Conservation (phyloP, 108 stramenopile species). For the Conticribra guillardii region DNA sequence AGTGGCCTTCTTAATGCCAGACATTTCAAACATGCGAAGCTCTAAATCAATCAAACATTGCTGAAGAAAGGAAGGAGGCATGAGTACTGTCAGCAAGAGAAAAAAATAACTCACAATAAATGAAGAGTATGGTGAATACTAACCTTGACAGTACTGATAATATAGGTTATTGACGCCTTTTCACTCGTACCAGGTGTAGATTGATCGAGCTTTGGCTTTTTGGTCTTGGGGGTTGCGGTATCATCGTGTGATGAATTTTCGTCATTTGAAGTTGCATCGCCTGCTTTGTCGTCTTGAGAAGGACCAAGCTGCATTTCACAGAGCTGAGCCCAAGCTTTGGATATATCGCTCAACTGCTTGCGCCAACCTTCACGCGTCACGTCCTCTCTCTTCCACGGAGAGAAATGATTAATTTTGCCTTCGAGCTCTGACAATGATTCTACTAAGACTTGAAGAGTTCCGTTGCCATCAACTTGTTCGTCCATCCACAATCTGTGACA, state of each 20-base stretch:
- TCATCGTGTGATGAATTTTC: too few species aligned
- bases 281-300: conserved; percentile 17
- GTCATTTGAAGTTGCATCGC: conserved; percentile 16
- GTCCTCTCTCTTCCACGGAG: conserved; percentile 59
- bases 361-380: conserved; percentile 62
- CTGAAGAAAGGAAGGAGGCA: conserved; percentile 1
- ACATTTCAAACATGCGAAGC: conserved; percentile 48
- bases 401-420: conserved; percentile 61
- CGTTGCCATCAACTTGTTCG: conserved; percentile 46
- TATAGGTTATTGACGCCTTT: neutral
- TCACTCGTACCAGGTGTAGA: neutral
- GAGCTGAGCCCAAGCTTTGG: conserved; percentile 61
- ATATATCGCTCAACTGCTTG: conserved; percentile 55
- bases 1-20: conserved; percentile 65
- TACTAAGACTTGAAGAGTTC: conserved; percentile 64
- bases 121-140: conserved; percentile 16
- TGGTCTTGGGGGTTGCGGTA: conserved; percentile 1
- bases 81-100: neutral
- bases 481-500: conserved; percentile 46
- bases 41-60: conserved; percentile 39
- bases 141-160: conserved; percentile 55
- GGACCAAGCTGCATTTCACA: conserved; percentile 47
- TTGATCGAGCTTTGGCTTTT: conserved; percentile 26
- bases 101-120: neutral
- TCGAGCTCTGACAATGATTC: conserved; percentile 68